phyloP scores from a whole-genome alignment of 1,284 basidiomycete genomes.

The Ustilago bromivora region DNA sequence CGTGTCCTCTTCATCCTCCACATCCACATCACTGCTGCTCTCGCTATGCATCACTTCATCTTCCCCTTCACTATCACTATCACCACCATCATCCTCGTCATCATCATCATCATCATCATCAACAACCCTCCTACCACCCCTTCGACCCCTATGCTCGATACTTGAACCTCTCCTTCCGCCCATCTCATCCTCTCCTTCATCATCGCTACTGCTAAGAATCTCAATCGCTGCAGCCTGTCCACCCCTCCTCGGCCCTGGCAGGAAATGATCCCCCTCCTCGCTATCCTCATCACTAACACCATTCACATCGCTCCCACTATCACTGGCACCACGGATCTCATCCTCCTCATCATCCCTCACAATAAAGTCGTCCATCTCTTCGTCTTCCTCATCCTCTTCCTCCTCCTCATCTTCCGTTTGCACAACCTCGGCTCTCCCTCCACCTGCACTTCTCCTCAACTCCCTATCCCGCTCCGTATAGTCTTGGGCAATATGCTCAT shows the following conservation, averaged over 20 bases:
- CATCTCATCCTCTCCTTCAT: constrained; percentile 7
- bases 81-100: neutral
- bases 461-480: neutral
- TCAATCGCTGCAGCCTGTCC: constrained; percentile 28
- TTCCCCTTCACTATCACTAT: constrained; percentile 2
- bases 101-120: constrained; percentile 4
- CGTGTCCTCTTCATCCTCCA: constrained; percentile 13
- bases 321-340: neutral
- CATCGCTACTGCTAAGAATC: constrained; percentile 33
- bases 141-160: constrained; percentile 25
- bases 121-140: constrained; percentile 5
- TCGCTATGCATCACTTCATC: constrained; percentile 10
- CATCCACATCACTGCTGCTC: neutral
- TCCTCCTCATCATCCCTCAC: constrained; percentile 19
- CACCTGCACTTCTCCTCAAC: neutral
- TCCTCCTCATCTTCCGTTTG: constrained; percentile 2
- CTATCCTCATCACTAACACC: neutral
- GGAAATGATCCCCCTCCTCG: constrained; percentile 34
- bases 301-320: neutral
- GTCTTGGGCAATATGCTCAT: neutral
- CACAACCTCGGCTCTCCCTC: neutral
- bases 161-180: constrained; percentile 18
- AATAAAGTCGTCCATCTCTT: constrained; percentile 47
- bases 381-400: constrained; percentile 35
- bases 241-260: constrained; percentile 35